A percentile compares a stretch with the other conserved stretches of the same genome.
Evolutionary conservation across 257 asterid species (phyloP).

Genomic region (Mitragyna speciosa): DNA sequence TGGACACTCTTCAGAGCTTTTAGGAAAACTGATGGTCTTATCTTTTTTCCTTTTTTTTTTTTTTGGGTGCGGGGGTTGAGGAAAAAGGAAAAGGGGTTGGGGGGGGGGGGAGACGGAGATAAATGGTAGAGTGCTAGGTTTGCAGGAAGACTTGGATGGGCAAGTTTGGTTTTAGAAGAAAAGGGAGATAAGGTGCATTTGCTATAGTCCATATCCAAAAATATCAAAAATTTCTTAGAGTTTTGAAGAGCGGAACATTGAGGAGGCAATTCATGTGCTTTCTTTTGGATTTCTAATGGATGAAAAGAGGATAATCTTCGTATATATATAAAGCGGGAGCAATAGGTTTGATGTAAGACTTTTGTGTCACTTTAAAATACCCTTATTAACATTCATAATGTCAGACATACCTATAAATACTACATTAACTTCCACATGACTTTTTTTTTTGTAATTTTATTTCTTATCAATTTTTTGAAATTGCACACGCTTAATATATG

Average conservation of each 20-base stretch:
- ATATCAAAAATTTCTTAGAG: neutral
- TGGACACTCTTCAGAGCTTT: neutral
- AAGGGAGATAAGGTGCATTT: neutral
- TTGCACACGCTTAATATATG: no score
- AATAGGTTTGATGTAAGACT: no score
- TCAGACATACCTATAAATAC: no score
- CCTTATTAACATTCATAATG: no score
- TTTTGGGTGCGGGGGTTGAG: neutral
- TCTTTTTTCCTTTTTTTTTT: neutral
- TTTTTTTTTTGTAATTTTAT: no score
- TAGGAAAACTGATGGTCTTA: neutral
- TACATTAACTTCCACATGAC: no score
- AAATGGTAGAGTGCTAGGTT: neutral
- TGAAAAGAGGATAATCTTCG: neutral
- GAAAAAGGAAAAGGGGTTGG: neutral
- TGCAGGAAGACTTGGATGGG: neutral
- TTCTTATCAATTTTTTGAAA: no score
- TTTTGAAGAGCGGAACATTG: neutral
- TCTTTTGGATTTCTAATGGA: neutral
- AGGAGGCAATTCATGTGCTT: neutral
- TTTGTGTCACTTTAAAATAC: no score
- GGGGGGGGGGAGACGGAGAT: neutral
- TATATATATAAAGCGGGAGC: no score
- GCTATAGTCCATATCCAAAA: neutral
- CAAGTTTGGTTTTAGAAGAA: neutral